Evolutionary conservation across 805 yeast genomes (phyloP).

Genomic region (Pichia membranifaciens): DNA sequence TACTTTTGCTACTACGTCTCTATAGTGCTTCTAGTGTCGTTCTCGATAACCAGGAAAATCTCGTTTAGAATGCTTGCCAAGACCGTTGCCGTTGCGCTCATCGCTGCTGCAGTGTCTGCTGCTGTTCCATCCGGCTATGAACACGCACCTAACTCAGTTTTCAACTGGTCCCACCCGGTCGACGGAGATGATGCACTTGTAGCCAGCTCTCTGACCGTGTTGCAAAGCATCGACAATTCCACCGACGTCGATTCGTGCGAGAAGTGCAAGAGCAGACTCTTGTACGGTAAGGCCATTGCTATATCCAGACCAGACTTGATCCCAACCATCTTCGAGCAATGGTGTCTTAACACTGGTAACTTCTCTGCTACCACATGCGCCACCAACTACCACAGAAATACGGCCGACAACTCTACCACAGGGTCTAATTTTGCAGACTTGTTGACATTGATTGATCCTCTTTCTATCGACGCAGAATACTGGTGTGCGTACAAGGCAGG

Average conservation of each 20-base stretch:
- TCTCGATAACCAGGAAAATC: neutral
- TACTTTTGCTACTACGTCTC: neutral
- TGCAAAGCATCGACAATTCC: slow-evolving; percentile 9
- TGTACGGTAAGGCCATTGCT: slow-evolving; percentile 34
- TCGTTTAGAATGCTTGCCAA: neutral
- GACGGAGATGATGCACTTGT: slow-evolving; percentile 7
- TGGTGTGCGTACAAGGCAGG: slow-evolving; percentile 50
- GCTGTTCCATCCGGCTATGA: slow-evolving; percentile 2
- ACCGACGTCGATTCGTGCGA: slow-evolving; percentile 22
- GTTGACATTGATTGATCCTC: slow-evolving; percentile 46
- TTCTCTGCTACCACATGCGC: slow-evolving; percentile 25
- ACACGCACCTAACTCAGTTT: neutral
- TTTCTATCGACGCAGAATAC: slow-evolving; percentile 50
- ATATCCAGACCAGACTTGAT: slow-evolving; percentile 36
- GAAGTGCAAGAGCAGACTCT: slow-evolving; percentile 32
- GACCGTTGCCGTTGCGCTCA: slow-evolving; percentile 1
- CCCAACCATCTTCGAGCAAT: slow-evolving; percentile 34
- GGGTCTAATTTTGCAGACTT: slow-evolving; percentile 48
- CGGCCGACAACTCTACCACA: slow-evolving; percentile 32
- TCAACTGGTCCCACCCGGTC: slow-evolving; percentile 5
- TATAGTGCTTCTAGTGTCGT: neutral
- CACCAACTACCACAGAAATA: slow-evolving; percentile 32
- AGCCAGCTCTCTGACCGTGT: neutral
- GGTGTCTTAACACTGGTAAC: slow-evolving; percentile 37
- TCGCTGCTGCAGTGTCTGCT: slow-evolving; percentile 1